phyloP scores from a whole-genome alignment of 257 asterid species.

The Rauvolfia tetraphylla region DNA sequence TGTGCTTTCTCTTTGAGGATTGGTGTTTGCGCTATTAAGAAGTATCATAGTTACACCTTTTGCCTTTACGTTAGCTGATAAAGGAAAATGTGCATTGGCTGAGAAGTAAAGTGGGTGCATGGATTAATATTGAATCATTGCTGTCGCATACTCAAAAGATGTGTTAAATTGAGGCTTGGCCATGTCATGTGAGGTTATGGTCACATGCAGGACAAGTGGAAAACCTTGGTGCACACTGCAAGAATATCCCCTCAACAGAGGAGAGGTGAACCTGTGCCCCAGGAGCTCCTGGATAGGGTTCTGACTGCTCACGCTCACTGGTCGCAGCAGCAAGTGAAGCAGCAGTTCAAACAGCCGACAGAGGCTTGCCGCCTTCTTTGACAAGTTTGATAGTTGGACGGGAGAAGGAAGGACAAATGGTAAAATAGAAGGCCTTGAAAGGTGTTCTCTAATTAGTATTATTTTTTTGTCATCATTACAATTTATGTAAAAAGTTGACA shows the following conservation, averaged over 20 bases:
- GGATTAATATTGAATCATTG: not conserved
- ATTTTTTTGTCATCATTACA: slow-evolving; percentile 26
- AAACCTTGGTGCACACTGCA: slow-evolving; percentile 96
- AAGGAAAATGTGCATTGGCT: not conserved
- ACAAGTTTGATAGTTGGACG: slow-evolving; percentile 8
- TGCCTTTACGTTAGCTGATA: not conserved
- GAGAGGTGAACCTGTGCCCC: slow-evolving; percentile 98
- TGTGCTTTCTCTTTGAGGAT: not conserved
- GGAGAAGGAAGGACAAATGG: not conserved
- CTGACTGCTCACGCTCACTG: slow-evolving; percentile 89
- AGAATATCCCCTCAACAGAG: slow-evolving; percentile 96
- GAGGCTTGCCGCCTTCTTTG: slow-evolving; percentile 63
- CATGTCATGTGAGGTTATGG: not conserved
- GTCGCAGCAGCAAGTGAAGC: slow-evolving; percentile 90
- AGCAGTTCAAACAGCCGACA: slow-evolving; percentile 67
- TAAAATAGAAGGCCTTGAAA: slow-evolving; percentile 4
- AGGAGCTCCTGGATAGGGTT: slow-evolving; percentile 88
- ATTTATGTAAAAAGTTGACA: slow-evolving; percentile 28
- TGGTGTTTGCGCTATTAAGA: not conserved
- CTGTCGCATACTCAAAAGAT: not conserved
- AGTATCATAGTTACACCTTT: not conserved
- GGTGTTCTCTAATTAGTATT: not conserved
- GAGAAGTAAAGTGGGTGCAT: not conserved
- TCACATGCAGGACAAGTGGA: slow-evolving; percentile 85
- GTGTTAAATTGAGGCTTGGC: not conserved